A percentile compares a stretch with the other conserved stretches of the same genome.
Evolutionary conservation across 192 early-diverging fungal species (phyloP).

Genomic region (Gigaspora rosea): DNA sequence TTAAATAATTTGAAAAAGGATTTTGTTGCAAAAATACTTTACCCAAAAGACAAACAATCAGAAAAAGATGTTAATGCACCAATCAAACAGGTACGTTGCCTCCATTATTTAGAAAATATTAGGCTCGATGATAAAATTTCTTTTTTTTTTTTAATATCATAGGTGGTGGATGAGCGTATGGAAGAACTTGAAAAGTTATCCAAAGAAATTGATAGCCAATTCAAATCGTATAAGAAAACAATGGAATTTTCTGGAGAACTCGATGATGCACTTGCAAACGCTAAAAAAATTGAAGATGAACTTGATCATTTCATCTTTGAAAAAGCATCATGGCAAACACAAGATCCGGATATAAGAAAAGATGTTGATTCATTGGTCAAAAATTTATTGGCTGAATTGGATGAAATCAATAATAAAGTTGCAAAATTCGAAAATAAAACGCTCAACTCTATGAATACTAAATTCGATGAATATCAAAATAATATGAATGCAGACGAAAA

Average conservation of each 20-base stretch:
- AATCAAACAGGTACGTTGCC: constrained; percentile 5
- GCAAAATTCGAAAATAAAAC: constrained; percentile 14
- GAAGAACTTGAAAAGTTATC: constrained; percentile 7
- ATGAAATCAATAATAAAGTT: constrained; percentile 16
- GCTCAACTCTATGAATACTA: not conserved
- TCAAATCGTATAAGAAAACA: constrained; percentile 23
- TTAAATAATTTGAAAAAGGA: constrained; percentile 5
- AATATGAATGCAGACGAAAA: not conserved
- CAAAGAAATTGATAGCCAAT: not conserved
- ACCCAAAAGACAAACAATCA: not conserved
- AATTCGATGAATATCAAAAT: constrained; percentile 18
- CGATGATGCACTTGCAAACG: not conserved
- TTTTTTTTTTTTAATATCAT: not conserved
- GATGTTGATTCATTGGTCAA: not conserved
- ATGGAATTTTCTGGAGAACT: constrained; percentile 7
- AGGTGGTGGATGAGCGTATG: constrained; percentile 1
- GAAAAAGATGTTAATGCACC: constrained; percentile 1
- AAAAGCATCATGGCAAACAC: constrained; percentile 16
- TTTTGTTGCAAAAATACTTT: constrained; percentile 8
- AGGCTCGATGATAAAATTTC: not conserved
- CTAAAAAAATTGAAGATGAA: constrained; percentile 15
- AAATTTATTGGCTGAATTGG: constrained; percentile 10
- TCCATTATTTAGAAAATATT: not conserved
- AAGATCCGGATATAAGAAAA: not conserved
- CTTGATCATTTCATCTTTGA: constrained; percentile 18